Base-by-base conservation (phyloP, 495 filamentous ascomycete species). In the Annulohypoxylon moriforme region DNA sequence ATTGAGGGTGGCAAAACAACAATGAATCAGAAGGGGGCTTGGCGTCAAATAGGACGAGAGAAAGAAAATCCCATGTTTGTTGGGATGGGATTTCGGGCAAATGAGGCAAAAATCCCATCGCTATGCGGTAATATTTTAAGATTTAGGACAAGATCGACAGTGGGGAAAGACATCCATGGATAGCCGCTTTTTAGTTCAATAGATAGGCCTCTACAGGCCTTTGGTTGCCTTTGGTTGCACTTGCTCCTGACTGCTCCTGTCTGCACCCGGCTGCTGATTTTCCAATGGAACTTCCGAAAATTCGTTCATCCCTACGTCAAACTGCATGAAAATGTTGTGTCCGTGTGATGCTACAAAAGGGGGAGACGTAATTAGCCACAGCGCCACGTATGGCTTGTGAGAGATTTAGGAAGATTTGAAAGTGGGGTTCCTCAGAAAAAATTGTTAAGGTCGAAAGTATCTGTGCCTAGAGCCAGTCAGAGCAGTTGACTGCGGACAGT, bases 401-500 rank as follows among this genome's bases (percentile, higher is more conserved):
- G 46, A 50, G 4, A 55, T 14, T 18, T 55, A 13, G 14, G 52
- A 57, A 22, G n/a, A n/a, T 33, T 49, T 34, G 33, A 16, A 29
- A 36, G 60, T 53, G 52, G 52, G 42, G 53, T 16, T 14, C 0
- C 2, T 20, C 49, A n/a, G 1, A n/a, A 57, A 60, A 67, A 73
- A 73, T 73, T 73, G 66, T 73, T 73, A 73, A 67, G 71, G 71
- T 27, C 14, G 27, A 4, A 68, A 69, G 71, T 73, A 69, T 20
- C 62, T 9, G 11, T 4, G 46, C 8, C 40, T 40, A 22, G 36
- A 29, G 25, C 62, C 24, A 47, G 20, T 38, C 36, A 42, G 49
- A 29, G 33, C 11, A 60, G 56, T 20, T 20, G 47, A 7, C 3
- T 24, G 20, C 71, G 71, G 71, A 69, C 25, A 24, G 29, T 73